Base-by-base conservation (phyloP, 495 filamentous ascomycete genomes). In the Venustampulla echinocandica region DNA sequence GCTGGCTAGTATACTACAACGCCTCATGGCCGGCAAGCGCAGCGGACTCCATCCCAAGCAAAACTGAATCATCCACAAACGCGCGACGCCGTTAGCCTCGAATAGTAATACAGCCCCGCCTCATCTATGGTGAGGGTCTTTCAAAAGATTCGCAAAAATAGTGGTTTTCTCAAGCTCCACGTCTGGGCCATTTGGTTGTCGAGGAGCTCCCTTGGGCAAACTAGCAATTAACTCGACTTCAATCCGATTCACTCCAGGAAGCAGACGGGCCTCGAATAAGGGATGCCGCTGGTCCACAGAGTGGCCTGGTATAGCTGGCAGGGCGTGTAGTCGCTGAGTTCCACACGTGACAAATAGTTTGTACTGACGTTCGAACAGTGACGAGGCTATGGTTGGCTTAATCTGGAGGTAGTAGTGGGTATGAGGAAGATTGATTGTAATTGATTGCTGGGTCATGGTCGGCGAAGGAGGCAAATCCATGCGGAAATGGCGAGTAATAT, bases 151-250 rank as follows among this genome's bases (percentile, higher is more conserved):
- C 36, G 76, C 69, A 55, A 80, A 79, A 9, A 85, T 61, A 10
- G 72, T 79, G 33, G 85, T 62, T 50, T 71, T 82, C 65, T 89
- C 84, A 55, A 85, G 61, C 52, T 87, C 84, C 45, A 74, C 67
- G 45, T 77, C 80, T 5, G 71, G 68, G 10, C 78, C 80, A 36
- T 63, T 66, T 0, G 67, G 57, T 0, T 69, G 63, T 53, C 71
- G 78, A 35, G 64, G 60, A 41, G 78, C 68, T 7, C 77, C 77
- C 43, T 69, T 74, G 2, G 79, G 72, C 13, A 80, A 65, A 4
- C 76, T 71, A n/a, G 76, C 77, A 57, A 85, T 73, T 25, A 84
- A 58, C 35, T 82, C 76, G 6, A 86, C 64, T 39, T 80, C 77
- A 15, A 89, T 71, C 23, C 75, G 71, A 50, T 82, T 88, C 15